Conservation (phyloP, 2,329 filamentous ascomycete genomes). For the Blastomyces gilchristii region DNA sequence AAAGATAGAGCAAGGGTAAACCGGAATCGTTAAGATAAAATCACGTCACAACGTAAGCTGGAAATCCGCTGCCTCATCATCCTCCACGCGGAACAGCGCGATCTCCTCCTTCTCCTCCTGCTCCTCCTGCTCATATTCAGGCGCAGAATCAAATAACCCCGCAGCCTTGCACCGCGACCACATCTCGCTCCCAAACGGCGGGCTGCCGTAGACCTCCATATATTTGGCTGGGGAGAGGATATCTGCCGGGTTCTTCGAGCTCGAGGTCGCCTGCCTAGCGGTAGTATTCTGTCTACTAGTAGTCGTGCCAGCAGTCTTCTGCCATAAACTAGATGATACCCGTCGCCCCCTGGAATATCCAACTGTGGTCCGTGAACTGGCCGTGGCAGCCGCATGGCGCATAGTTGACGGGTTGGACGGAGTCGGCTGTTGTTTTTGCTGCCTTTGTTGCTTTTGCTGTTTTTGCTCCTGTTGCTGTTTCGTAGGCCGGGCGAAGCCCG, state of each 20-base stretch:
- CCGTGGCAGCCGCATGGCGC: constrained; percentile 52
- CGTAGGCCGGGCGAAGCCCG: constrained; percentile 27
- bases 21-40: too few relatives aligned
- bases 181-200: constrained; percentile 36
- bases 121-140: too few relatives aligned
- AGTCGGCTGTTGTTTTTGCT: constrained; percentile 11
- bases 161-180: constrained; percentile 33
- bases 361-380: constrained; percentile 67
- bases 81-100: constrained; percentile 27
- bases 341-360: constrained; percentile 71
- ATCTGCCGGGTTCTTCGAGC: constrained; percentile 11
- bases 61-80: constrained; percentile 32
- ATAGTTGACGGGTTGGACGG: constrained; percentile 43
- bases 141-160: constrained; percentile 27
- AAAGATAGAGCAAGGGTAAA: background rate
- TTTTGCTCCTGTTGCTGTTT: constrained; percentile 18
- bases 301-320: constrained; percentile 9
- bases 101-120: constrained; percentile 15
- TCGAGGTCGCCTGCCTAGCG: constrained; percentile 17
- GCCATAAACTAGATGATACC: constrained; percentile 24
- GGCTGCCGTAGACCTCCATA: constrained; percentile 33
- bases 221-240: constrained; percentile 35
- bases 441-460: too few relatives aligned
- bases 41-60: constrained; percentile 29
- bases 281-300: background rate